Evolutionary conservation across 1,284 basidiomycete genomes (phyloP), one percentile per base, ranked within the genome.

Genomic region (Fomitopsis betulina): DNA sequence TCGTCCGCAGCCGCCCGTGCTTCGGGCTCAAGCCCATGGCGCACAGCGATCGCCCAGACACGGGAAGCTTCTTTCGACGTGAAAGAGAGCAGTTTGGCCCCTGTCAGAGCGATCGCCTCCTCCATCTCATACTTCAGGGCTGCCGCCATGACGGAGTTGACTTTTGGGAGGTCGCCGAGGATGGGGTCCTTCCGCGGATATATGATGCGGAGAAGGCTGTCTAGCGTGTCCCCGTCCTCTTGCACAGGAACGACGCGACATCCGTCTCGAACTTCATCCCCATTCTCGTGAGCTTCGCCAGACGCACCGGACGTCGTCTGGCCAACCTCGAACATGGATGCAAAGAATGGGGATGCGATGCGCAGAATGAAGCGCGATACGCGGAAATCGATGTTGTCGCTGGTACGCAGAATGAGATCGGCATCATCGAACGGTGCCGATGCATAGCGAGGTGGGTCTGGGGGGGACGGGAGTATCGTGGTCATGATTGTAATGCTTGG

Each of bases 131-230:
- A 40, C 38, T 40, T 40, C 38, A 17, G 38, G 15, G 38, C 38
- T 17, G 38, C 38, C 19, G 38, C 38, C 2, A 40, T 15, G 13
- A 40, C 38, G 15, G 38, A 5, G 19, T 40, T 15, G 19, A 40
- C 19, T 10, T 40, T 40, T 10, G 38, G 19, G 15, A 40, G 38
- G 13, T 40, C 38, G 38, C 19, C 10, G 15, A 40, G 38, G 3
- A 40, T 19, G 38, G 38, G 38, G 10, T 40, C 38, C 25, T 45
- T 23, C 30, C 21, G 10, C 30, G 33, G 19, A 54, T 62, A 66
- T 17, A 55, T 57, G 39, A 66, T 55, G 4, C 63, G 63, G 12
- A 67, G 49, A 19, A 67, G 47, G 33, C 32, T 35, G 40, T 67
- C 65, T 8, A 66, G 33, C 5, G 61, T 63, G 8, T 43, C 17